Conservation (phyloP, 805 yeast species). For the Myxozyma vanderwaltii region DNA sequence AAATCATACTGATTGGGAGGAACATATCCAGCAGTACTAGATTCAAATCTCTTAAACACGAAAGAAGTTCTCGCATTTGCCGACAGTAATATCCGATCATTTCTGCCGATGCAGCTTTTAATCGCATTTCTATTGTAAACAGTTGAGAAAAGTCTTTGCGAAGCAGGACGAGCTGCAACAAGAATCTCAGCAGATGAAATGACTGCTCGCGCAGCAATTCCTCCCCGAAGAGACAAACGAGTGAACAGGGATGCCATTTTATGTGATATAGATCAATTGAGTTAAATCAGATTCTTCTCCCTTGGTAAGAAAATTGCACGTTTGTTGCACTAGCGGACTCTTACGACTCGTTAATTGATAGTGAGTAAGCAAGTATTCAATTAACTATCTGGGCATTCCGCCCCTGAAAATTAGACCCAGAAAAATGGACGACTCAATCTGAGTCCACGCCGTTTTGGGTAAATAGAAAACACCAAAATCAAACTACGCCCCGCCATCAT, state of each 20-base stretch:
- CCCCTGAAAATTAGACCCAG: too few species aligned
- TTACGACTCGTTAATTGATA: too few species aligned
- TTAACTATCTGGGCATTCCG: too few species aligned
- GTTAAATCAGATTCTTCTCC: not conserved
- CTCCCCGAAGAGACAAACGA: not conserved
- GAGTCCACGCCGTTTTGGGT: too few species aligned
- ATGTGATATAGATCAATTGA: not conserved
- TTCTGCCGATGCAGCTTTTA: not conserved
- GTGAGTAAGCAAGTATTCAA: too few species aligned
- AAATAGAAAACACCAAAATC: too few species aligned
- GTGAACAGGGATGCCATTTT: not conserved
- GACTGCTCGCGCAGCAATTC: not conserved
- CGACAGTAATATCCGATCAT: not conserved
- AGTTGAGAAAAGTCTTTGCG: not conserved
- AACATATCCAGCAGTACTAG: not conserved
- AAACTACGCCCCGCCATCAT: too few species aligned
- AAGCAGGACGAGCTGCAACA: too few species aligned
- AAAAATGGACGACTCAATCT: too few species aligned
- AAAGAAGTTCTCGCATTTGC: not conserved
- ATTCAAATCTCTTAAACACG: conserved; percentile 5
- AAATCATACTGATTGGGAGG: conserved; percentile 23
- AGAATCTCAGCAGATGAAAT: not conserved
- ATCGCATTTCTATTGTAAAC: not conserved
- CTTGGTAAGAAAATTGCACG: not conserved
- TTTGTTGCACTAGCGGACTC: not conserved